These are phyloP conservation scores for Obelidium mucronatum DNA, from an alignment of 192 early-diverging fungal genomes.

Conservation along the genomic window DNA sequence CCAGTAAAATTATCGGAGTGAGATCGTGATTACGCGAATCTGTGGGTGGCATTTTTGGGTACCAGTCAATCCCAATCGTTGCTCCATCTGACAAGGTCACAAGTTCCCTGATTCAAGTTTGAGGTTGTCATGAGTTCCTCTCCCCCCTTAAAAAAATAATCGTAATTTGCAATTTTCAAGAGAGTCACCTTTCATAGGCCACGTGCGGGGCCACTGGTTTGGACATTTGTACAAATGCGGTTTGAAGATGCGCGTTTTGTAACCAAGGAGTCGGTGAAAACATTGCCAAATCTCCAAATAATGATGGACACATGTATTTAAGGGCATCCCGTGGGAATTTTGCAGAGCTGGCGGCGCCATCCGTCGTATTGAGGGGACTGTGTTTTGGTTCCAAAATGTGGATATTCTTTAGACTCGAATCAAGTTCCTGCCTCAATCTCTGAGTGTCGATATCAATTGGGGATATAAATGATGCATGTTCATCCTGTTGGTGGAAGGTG, in stretches of 20 bases:
- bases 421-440: neutral
- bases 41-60: constrained; percentile 55
- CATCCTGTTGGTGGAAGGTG: neutral
- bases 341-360: neutral
- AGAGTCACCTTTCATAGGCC: constrained; percentile 7
- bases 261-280: neutral
- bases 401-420: neutral
- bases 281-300: constrained; percentile 6
- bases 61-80: constrained; percentile 87
- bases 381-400: neutral
- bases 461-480: neutral
- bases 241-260: constrained; percentile 12
- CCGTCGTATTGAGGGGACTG: neutral
- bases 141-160: too few species aligned
- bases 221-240: constrained; percentile 4
- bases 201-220: constrained; percentile 4
- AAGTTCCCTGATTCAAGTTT: constrained; percentile 42
- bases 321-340: constrained; percentile 2
- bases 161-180: neutral
- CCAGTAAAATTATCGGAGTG: constrained; percentile 76
- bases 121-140: too few species aligned
- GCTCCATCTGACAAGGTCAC: constrained; percentile 81
- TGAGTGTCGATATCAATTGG: constrained; percentile 17
- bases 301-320: neutral
- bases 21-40: constrained; percentile 44